A percentile compares a stretch with the other conserved stretches of the same genome.
Conservation (phyloP, 2,329 filamentous ascomycete species). For the Fusarium avenaceum region DNA sequence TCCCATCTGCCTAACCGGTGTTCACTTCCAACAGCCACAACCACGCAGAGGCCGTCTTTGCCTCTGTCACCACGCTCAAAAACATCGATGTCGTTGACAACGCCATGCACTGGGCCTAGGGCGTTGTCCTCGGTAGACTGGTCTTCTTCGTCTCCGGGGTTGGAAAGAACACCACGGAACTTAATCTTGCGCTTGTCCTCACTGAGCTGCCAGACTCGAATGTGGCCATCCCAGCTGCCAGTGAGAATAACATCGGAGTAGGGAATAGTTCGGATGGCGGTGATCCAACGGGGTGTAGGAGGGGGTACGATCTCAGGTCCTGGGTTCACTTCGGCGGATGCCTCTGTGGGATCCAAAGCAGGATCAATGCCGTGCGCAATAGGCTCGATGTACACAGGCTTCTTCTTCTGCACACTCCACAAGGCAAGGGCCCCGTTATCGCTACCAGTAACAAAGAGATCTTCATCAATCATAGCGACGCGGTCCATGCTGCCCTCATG, state of each 20-base stretch:
- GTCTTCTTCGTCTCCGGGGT: conserved; percentile 41
- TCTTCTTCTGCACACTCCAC: conserved; percentile 95
- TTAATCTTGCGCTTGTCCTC: conserved; percentile 86
- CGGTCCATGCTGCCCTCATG: conserved; percentile 90
- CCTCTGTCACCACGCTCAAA: conserved; percentile 87
- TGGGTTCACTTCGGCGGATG: conserved; percentile 79
- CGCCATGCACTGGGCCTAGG: conserved; percentile 70
- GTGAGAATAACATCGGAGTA: conserved; percentile 92
- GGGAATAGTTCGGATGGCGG: conserved; percentile 85
- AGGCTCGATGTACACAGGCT: conserved; percentile 83
- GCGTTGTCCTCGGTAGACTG: conserved; percentile 49
- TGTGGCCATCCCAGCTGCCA: conserved; percentile 90
- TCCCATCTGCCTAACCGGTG: conserved; percentile 89
- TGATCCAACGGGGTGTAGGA: conserved; percentile 87
- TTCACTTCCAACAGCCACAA: conserved; percentile 89
- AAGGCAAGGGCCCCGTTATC: conserved; percentile 90
- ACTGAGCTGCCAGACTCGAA: conserved; percentile 87
- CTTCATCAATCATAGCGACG: conserved; percentile 88
- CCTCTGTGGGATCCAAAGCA: conserved; percentile 73
- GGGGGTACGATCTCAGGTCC: conserved; percentile 70
- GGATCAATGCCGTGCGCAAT: conserved; percentile 89
- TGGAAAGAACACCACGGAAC: conserved; percentile 75
- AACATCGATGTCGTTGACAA: conserved; percentile 89
- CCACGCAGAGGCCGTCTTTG: conserved; percentile 82
- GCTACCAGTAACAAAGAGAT: conserved; percentile 90